Base-by-base conservation (phyloP, 1,284 basidiomycete genomes). In the Sanguinoderma infundibulare region DNA sequence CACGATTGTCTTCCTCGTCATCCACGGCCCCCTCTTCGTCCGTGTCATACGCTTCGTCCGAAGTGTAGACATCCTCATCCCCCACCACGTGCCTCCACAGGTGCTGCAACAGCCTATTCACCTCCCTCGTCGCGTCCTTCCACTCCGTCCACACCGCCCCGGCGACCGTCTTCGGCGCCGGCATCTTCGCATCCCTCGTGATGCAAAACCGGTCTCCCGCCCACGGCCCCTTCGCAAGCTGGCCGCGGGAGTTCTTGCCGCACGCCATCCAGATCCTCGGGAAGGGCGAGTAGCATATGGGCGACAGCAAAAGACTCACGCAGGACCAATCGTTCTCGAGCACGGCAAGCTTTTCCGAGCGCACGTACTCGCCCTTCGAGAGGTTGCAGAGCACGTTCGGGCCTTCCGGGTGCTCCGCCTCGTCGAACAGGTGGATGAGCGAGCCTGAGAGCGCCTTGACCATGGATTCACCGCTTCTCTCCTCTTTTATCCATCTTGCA, bases 91-190 rank as follows among this genome's bases (percentile, higher is more conserved):
- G n/a, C n/a, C n/a, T n/a, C 38, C 47, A 52, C 3, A 62, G 32
- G 22, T 62, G 52, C 10, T 17, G 20, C 24, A 63, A n/a, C 36
- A 63, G 28, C 50, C 17, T 9, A 40, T 59, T 44, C 10, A 55
- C 58, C 24, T 63, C 60, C 2, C 53, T 53, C 2, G 57, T 62
- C 2, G 65, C 56, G 34, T 70, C 68, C 47, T 10, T 61, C 67
- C 68, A 71, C 10, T 44, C 15, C 24, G 38, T 5, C 24, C 26
- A n/a, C 28, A 26, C 28, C 20, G n/a, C n/a, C n/a, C n/a, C n/a
- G n/a, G n/a, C n/a, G n/a, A n/a, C n/a, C n/a, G n/a, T n/a, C n/a
- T n/a, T 50, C 30, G n/a, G 26, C 28, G 24, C 34, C 14, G 51
- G 32, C 32, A 46, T 24, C n/a, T 52, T n/a, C 10, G 39, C 57